Base-by-base conservation (phyloP, 169 alveolate genomes). In the Plasmodium billcollinsi region DNA sequence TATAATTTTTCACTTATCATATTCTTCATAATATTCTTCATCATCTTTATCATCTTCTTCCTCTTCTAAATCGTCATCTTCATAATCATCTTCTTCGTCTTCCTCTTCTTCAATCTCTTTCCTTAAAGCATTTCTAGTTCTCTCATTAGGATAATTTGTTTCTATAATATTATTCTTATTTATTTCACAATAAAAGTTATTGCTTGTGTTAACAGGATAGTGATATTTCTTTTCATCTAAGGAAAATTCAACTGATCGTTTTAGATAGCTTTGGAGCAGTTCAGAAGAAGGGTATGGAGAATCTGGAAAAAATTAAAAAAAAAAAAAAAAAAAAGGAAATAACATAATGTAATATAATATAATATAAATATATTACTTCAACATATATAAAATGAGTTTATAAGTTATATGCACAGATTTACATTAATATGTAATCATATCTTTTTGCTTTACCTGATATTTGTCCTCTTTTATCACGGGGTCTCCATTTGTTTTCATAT, bases 401-500 rank as follows among this genome's bases (percentile, higher is more conserved):
- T 21, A 18, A 21, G 14, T 20, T 62, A 20, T 61, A 50, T 50
- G 2, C 6, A 50, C 2, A 50, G 14, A 59, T 59, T 15, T 12
- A 14, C 14, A 12, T 56, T n/a, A n/a, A 7, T 39, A 18, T 43
- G 20, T 15, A 56, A 26, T 18, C 4, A 45, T 54, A 14, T n/a
- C 21, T 59, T 49, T 39, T 43, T 45, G 0, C 7, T 49, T 45
- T 70, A 74, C 88, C 88, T 33, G 97, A 94, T 67, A 94, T 93
- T 88, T 89, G 95, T 3, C 97, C 97, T 39, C 97, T 70, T 18
- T 96, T 88, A 70, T 95, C 97, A 26, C 95, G 92, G 2, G 97
- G 97, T 75, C 94, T 92, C 97, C 97, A 95, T 78, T 95, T 95
- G 93, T 95, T 95, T 63, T 95, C 97, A 39, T 95, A 95, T 24